Conservation (phyloP, 2,329 filamentous ascomycete genomes). For the Lachnellula subtilissima region DNA sequence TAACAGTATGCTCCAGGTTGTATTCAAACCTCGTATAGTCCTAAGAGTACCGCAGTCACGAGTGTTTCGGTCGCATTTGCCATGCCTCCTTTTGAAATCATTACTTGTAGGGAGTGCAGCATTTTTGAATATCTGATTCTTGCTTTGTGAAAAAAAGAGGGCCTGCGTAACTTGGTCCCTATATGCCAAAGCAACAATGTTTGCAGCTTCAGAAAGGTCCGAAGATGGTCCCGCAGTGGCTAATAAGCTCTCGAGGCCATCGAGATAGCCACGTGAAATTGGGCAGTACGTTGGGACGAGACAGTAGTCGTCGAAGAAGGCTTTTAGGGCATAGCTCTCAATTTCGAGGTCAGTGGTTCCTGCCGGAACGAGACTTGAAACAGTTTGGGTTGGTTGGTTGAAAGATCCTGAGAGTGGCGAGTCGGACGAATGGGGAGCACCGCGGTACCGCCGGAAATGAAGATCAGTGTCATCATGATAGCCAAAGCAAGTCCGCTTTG, state of each 20-base stretch:
- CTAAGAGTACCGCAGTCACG: slow-evolving; percentile 17
- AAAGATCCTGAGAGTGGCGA: neutral
- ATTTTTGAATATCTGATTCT: slow-evolving; percentile 11
- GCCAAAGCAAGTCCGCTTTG: neutral
- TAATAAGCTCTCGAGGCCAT: slow-evolving; percentile 13
- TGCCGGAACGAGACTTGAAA: neutral
- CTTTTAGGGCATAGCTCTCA: slow-evolving; percentile 7
- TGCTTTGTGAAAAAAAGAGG: slow-evolving; percentile 7
- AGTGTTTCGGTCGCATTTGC: slow-evolving; percentile 4
- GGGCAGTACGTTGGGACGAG: slow-evolving; percentile 9
- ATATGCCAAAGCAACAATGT: slow-evolving; percentile 16
- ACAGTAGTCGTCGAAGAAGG: slow-evolving; percentile 21
- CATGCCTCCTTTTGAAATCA: slow-evolving; percentile 5
- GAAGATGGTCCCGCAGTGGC: slow-evolving; percentile 10
- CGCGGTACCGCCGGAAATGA: neutral
- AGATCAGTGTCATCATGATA: neutral
- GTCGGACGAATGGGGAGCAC: neutral
- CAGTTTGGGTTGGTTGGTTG: slow-evolving; percentile 6
- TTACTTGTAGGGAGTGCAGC: slow-evolving; percentile 6
- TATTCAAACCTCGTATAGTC: slow-evolving; percentile 17
- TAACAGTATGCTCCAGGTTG: neutral
- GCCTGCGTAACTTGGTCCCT: slow-evolving; percentile 12
- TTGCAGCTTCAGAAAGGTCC: slow-evolving; percentile 14
- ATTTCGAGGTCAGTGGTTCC: slow-evolving; percentile 6
- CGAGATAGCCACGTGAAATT: slow-evolving; percentile 19